A percentile compares a stretch with the other conserved stretches of the same genome.
Evolutionary conservation across 768 basidiomycete genomes (phyloP).

Genomic region (Epithele typhae): DNA sequence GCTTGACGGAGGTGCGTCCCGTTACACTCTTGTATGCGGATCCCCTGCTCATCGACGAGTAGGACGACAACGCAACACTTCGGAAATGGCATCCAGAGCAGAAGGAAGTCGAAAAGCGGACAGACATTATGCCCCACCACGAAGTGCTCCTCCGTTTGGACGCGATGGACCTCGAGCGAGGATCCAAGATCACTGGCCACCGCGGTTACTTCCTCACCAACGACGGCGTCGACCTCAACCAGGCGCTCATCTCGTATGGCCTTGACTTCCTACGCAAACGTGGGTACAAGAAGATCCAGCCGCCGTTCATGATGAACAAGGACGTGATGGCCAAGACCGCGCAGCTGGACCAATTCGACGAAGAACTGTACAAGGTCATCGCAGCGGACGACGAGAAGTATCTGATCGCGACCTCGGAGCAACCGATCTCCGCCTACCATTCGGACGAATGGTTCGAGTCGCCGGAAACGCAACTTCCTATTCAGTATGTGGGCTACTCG

Average conservation of each 20-base stretch:
- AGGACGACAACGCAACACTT: constrained; percentile 89
- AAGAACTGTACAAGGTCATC: constrained; percentile 96
- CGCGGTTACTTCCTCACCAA: constrained; percentile 94
- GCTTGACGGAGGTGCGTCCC: constrained; percentile 76
- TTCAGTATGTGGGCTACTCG: constrained; percentile 83
- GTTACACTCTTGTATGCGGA: too few relatives aligned
- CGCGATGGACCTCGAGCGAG: constrained; percentile 96
- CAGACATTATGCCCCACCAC: constrained; percentile 91
- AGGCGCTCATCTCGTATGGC: constrained; percentile 91
- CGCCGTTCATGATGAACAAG: constrained; percentile 98
- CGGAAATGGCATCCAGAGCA: constrained; percentile 84
- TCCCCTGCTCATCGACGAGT: not conserved
- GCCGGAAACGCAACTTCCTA: constrained; percentile 87
- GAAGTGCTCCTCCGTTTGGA: constrained; percentile 92
- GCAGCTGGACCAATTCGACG: constrained; percentile 97
- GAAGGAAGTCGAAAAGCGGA: constrained; percentile 65
- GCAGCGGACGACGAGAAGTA: constrained; percentile 95
- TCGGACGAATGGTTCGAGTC: constrained; percentile 97
- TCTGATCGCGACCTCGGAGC: constrained; percentile 97
- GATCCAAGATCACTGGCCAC: constrained; percentile 91
- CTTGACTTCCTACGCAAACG: constrained; percentile 84
- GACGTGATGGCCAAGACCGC: constrained; percentile 97
- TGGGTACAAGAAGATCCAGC: constrained; percentile 91
- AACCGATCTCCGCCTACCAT: constrained; percentile 95
- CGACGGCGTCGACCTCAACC: constrained; percentile 96